Base-by-base conservation (phyloP, 371 early-diverging fungal species). In the Parasitella parasitica region DNA sequence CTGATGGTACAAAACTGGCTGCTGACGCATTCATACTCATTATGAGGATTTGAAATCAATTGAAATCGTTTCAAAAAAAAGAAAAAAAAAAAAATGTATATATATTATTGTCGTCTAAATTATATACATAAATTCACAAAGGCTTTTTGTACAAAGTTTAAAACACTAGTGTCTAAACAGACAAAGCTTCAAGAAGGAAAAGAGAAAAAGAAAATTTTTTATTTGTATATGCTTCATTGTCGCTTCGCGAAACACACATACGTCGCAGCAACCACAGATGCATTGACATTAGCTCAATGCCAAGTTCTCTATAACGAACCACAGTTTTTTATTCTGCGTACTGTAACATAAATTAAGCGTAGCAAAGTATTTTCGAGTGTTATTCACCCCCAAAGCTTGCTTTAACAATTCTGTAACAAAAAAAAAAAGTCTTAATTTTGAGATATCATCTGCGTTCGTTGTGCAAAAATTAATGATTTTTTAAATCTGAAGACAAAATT, bases 1-100 rank as follows among this genome's bases (percentile, higher is more conserved):
- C 22, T 8, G 32, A 9, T 30, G 69, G 69, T 43, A 64, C 61
- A 63, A 68, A 68, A 60, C 49, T 64, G 13, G 69, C 60, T 55
- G 69, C 69, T 30, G 59, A 16, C n/a, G 60, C 69, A 32, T 68
- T 68, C 69, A 68, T 68, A 16, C 43, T 43, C 43, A 43, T 43
- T 4, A 7, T 43, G 41, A 39, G 15, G 16, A 15, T 16, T 6
- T 16, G 15, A 39, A 22, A 22, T 18, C 6, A 41, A 32, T 32
- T 32, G 32, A 32, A 41, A 43, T 43, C 3, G 43, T 9, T 18
- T n/a, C n/a, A n/a, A n/a, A n/a, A n/a, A n/a, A 7, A n/a, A 18
- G 20, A 20, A 7, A 22, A 43, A 12, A 43, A 41, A 22, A 22
- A 20, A 43, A 20, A 43, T 43, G 15, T 16, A 1, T 36, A n/a